phyloP scores from a whole-genome alignment of 306 rosid species.

The Morella rubra region DNA sequence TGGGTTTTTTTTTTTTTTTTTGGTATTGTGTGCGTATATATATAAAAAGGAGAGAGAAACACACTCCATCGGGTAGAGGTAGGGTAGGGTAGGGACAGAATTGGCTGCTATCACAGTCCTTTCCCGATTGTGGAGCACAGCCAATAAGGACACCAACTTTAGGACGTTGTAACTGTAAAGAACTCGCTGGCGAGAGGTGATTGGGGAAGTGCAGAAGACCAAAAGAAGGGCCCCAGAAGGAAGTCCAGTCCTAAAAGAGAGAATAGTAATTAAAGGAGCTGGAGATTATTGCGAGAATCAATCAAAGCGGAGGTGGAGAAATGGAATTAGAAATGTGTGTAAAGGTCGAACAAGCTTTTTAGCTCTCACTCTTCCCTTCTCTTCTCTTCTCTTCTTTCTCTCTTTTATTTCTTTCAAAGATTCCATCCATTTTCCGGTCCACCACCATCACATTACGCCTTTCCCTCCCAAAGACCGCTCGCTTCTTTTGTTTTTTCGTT shows the following conservation, averaged over 20 bases:
- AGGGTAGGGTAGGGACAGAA: too few relatives aligned
- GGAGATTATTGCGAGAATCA: background rate
- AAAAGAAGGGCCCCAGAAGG: background rate
- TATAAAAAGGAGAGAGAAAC: background rate
- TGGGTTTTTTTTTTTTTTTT: too few relatives aligned
- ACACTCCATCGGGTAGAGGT: background rate
- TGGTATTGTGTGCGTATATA: too few relatives aligned
- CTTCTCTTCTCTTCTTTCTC: conserved; percentile 24
- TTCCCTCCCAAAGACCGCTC: conserved; percentile 20
- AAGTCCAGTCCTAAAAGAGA: conserved; percentile 1
- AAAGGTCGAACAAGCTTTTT: background rate
- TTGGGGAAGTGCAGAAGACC: background rate
- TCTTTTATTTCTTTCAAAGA: conserved; percentile 58
- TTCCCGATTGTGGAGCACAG: background rate
- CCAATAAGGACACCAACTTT: background rate
- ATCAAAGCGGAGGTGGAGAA: conserved; percentile 1
- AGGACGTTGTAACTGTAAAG: background rate
- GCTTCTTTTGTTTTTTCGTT: background rate
- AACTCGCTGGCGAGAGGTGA: background rate
- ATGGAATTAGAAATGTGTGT: background rate
- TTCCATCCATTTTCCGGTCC: conserved; percentile 76
- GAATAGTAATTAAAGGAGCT: background rate
- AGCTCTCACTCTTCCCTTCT: background rate
- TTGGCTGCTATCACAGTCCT: background rate
- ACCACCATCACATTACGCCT: conserved; percentile 48